Conservation (phyloP, 352 stramenopile genomes). For the Peronospora belbahrii region DNA sequence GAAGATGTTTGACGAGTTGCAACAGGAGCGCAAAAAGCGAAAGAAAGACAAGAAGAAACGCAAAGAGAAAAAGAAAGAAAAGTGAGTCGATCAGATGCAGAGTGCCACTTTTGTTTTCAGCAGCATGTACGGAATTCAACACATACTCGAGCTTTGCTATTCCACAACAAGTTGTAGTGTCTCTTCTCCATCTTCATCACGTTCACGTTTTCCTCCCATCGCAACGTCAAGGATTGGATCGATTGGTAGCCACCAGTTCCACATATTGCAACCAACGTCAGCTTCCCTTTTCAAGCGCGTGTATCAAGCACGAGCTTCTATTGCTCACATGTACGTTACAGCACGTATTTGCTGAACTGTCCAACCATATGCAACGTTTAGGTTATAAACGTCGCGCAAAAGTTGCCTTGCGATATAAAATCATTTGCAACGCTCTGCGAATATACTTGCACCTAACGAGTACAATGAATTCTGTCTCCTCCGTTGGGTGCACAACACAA, state of each 20-base stretch:
- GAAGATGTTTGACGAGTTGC: constrained; percentile 67
- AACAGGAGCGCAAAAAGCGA: constrained; percentile 78
- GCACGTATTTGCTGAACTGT: too few relatives aligned
- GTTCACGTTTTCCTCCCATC: constrained; percentile 13
- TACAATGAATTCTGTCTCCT: too few relatives aligned
- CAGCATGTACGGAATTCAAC: constrained; percentile 6
- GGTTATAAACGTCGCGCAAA: too few relatives aligned
- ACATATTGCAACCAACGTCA: constrained; percentile 52
- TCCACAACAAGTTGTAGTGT: constrained; percentile 33
- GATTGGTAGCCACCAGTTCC: constrained; percentile 53
- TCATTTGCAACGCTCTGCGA: too few relatives aligned
- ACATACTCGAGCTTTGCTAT: constrained; percentile 18
- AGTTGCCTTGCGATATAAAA: too few relatives aligned
- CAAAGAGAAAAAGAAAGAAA: constrained; percentile 87
- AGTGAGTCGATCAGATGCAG: constrained; percentile 28
- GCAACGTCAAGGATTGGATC: constrained; percentile 29
- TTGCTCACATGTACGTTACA: too few relatives aligned
- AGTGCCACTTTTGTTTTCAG: background rate
- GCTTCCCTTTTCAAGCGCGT: too few relatives aligned
- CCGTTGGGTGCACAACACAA: too few relatives aligned
- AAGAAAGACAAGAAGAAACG: constrained; percentile 88
- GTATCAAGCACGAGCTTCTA: too few relatives aligned
- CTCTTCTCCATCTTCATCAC: constrained; percentile 20
- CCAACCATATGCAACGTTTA: too few relatives aligned
- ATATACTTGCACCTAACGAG: too few relatives aligned